phyloP scores from a whole-genome alignment of 305 asterid genomes.

The Fraxinus platypoda region DNA sequence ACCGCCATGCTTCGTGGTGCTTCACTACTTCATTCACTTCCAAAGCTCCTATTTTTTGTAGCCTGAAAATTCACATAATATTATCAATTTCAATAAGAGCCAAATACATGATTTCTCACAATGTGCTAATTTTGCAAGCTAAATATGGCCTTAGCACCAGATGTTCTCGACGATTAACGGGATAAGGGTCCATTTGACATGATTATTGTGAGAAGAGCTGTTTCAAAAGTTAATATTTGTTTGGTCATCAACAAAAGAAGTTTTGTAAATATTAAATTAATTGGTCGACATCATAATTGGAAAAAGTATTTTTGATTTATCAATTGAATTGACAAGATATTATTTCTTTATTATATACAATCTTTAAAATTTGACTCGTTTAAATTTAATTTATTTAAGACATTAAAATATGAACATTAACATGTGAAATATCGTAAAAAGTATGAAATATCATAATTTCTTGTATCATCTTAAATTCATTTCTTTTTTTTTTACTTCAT shows the following conservation, averaged over 20 bases:
- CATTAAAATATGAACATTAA: no score
- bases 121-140: neutral
- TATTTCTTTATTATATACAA: no score
- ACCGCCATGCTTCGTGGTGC: slow-evolving; percentile 59
- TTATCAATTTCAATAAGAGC: neutral
- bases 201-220: neutral
- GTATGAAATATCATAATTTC: neutral
- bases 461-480: no score
- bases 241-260: no score
- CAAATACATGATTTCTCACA: neutral
- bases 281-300: no score
- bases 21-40: slow-evolving; percentile 58
- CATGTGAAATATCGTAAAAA: no score
- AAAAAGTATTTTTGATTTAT: no score
- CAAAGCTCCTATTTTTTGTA: slow-evolving; percentile 70
- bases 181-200: neutral
- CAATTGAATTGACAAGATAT: neutral
- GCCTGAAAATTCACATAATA: slow-evolving; percentile 32
- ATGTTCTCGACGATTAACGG: neutral
- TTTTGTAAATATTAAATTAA: no score
- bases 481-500: no score
- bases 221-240: neutral
- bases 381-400: no score
- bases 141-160: neutral
- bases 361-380: no score